Conservation (phyloP, 352 stramenopile genomes). For the Phytophthora meadii region DNA sequence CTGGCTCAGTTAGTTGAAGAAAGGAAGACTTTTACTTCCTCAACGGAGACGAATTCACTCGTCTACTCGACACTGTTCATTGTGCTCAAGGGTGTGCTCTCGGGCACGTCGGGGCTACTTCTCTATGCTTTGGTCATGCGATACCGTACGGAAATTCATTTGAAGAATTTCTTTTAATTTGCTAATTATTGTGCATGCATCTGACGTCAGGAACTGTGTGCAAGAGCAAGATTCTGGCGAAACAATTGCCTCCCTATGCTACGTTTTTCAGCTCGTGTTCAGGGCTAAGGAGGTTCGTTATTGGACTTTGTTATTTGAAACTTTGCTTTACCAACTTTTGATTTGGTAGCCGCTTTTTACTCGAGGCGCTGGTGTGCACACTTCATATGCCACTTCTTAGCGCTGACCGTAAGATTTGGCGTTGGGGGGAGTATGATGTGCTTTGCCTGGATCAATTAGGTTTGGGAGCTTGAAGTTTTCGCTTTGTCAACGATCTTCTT, state of each 20-base stretch:
- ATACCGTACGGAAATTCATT: conserved; percentile 44
- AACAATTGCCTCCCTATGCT: conserved; percentile 38
- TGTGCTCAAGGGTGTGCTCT: conserved; percentile 51
- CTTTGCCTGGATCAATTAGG: conserved; percentile 62
- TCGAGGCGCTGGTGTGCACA: conserved; percentile 48
- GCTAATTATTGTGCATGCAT: not conserved
- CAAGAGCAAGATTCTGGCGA: conserved; percentile 51
- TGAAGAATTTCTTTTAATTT: too few relatives aligned
- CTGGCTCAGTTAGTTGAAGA: conserved; percentile 26
- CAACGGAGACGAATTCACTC: conserved; percentile 15
- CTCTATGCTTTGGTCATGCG: conserved; percentile 45
- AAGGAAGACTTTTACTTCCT: conserved; percentile 11
- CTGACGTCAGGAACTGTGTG: conserved; percentile 36
- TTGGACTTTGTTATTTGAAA: not conserved
- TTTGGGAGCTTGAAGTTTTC: conserved; percentile 8
- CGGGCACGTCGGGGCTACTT: conserved; percentile 41
- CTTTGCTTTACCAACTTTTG: not conserved
- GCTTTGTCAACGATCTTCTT: not conserved
- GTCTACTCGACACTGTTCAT: conserved; percentile 33
- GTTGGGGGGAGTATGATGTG: conserved; percentile 31
- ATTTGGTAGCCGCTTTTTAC: conserved; percentile 43
- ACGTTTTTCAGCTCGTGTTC: conserved; percentile 51
- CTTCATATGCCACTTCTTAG: conserved; percentile 50
- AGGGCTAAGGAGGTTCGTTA: conserved; percentile 38
- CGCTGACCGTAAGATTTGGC: conserved; percentile 37